These are phyloP conservation scores for Pyrus communis DNA, from an alignment of 306 rosid species.

Conservation along the genomic window DNA sequence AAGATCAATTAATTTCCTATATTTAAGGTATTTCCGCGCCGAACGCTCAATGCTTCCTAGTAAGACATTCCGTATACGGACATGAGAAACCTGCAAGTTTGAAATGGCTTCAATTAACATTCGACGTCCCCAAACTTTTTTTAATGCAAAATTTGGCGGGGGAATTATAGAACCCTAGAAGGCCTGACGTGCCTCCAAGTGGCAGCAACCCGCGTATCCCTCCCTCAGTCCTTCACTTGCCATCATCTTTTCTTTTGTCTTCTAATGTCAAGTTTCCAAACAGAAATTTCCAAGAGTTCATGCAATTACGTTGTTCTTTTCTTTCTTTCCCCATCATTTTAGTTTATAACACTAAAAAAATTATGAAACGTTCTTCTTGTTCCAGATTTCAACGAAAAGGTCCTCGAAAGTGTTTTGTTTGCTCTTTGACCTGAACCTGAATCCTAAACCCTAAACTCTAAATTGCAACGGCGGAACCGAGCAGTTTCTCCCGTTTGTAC, in stretches of 20 bases:
- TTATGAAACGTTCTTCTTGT: background rate
- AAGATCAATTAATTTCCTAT: background rate
- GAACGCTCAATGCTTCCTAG: background rate
- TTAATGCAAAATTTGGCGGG: conserved; percentile 21
- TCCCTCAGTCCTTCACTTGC: background rate
- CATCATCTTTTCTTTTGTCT: conserved; percentile 29
- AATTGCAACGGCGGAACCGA: background rate
- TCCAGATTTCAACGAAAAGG: background rate
- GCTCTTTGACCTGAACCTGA: background rate
- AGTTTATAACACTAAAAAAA: background rate
- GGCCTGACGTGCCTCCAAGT: conserved; percentile 59
- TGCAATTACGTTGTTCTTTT: conserved; percentile 27
- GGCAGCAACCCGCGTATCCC: conserved; percentile 43
- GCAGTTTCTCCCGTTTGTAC: background rate
- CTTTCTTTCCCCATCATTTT: background rate
- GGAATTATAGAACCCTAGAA: conserved; percentile 10
- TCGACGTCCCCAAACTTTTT: background rate
- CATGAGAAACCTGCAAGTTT: conserved; percentile 20
- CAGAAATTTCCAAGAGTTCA: conserved; percentile 42
- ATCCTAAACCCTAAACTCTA: background rate
- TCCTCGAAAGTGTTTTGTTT: background rate
- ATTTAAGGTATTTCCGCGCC: background rate
- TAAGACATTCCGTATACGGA: background rate
- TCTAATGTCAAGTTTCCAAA: conserved; percentile 30
- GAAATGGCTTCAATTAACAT: conserved; percentile 30